Evolutionary conservation across 2,329 filamentous ascomycete species (phyloP).

Genomic region (Diaporthe sp.): DNA sequence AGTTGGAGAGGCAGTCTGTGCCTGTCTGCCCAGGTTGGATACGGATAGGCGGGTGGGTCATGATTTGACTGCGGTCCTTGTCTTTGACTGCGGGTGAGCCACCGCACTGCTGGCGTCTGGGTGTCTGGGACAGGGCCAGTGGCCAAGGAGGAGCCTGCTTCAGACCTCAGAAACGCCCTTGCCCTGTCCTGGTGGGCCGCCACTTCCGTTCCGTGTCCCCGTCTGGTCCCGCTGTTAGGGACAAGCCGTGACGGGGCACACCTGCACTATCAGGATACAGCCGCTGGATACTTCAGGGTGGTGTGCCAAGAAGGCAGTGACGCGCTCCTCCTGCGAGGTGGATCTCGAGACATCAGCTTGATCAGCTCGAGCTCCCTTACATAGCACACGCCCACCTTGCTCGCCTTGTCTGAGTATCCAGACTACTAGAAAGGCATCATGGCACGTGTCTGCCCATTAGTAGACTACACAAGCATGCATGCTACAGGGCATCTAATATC

Average conservation of each 20-base stretch:
- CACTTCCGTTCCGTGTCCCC: conserved; percentile 20
- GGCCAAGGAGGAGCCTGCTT: conserved; percentile 24
- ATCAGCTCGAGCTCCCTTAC: conserved; percentile 19
- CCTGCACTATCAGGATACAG: background rate
- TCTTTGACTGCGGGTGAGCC: conserved; percentile 16
- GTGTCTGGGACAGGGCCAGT: background rate
- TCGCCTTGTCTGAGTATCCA: background rate
- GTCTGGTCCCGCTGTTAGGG: background rate
- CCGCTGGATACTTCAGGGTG: background rate
- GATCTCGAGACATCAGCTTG: conserved; percentile 20
- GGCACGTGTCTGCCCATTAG: background rate
- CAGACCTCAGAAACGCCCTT: conserved; percentile 16
- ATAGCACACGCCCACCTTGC: conserved; percentile 9
- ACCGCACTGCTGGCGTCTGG: conserved; percentile 11
- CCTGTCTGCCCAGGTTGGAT: background rate
- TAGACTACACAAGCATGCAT: background rate
- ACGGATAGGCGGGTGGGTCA: conserved; percentile 26
- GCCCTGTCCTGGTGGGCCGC: conserved; percentile 21
- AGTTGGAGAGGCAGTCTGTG: conserved; percentile 2
- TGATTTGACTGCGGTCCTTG: conserved; percentile 20
- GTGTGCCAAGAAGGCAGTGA: conserved; percentile 18
- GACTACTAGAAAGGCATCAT: background rate
- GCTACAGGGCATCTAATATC: conserved; percentile 19
- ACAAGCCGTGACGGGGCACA: accelerated
- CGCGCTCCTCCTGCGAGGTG: conserved; percentile 19